A percentile compares a stretch with the other conserved stretches of the same genome.
Conservation (phyloP, 2,329 filamentous ascomycete genomes). For the Xylaria sp. region DNA sequence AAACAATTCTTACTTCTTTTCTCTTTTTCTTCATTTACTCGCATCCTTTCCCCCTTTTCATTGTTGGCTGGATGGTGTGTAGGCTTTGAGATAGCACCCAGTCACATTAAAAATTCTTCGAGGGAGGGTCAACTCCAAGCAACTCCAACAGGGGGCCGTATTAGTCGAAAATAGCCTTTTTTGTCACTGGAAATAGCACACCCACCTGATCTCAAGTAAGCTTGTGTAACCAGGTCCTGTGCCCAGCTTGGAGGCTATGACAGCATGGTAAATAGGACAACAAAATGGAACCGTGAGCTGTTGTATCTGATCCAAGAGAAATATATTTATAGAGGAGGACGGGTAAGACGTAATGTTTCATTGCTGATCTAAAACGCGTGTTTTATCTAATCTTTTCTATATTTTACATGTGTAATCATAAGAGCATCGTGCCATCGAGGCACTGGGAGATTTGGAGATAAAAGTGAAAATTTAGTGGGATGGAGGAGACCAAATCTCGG, state of each 20-base stretch:
- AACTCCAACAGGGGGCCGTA: conserved; percentile 3
- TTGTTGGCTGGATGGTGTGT: not conserved
- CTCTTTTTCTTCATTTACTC: no score
- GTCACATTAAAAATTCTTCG: not conserved
- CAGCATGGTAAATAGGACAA: no score
- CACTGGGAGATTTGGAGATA: not conserved
- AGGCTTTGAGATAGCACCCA: not conserved
- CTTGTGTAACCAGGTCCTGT: not conserved
- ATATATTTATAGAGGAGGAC: conserved; percentile 14
- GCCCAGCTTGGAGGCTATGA: not conserved
- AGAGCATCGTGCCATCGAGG: conserved; percentile 21
- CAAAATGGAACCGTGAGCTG: not conserved
- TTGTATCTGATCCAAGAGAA: not conserved
- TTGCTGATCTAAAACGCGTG: conserved; percentile 41
- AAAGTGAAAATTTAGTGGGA: not conserved
- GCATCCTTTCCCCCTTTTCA: not conserved
- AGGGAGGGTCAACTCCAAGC: conserved; percentile 10
- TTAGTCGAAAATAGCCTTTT: not conserved
- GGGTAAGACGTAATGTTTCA: conserved; percentile 25
- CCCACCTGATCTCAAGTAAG: not conserved
- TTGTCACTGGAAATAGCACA: not conserved
- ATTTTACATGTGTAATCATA: conserved; percentile 27
- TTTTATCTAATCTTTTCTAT: conserved; percentile 40
- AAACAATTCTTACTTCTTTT: not conserved
- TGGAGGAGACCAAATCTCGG: conserved; percentile 5